Evolutionary conservation across 139 green algal genomes (phyloP), one percentile per base, ranked within the genome.

Genomic region (Chlamydomonas applanata): DNA sequence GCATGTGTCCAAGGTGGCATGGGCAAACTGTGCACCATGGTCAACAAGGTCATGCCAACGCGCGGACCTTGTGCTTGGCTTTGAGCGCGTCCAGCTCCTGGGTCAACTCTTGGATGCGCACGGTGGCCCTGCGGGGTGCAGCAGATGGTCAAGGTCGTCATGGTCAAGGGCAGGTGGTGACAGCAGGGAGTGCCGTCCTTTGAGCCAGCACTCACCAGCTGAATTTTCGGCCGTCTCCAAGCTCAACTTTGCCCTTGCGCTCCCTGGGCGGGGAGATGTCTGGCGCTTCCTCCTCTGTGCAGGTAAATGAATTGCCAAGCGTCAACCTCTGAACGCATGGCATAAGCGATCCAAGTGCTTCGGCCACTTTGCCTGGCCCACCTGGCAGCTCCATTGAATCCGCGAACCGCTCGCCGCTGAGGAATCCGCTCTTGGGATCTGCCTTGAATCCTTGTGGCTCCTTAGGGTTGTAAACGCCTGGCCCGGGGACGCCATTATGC

Each of bases 41-140:
- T 19, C 40, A 19, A 19, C 40, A 49, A 19, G 40, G 7, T 49
- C 40, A 49, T 49, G 40, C 40, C 7, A 11, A 49, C 40, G 40
- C 40, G 7, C 40, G 11, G 53, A 69, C 62, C 62, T 69, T 69
- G 32, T 46, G 62, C 62, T 52, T 69, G 32, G 34, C 33, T 13
- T 69, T 69, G 4, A 40, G 32, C 33, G 62, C 30, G 14, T 69
- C 62, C 16, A 69, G 33, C 62, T 69, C 62, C 62, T 69, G 62
- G 4, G 62, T 69, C 9, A 69, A 14, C 62, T 69, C 62, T n/a
- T 69, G 62, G 30, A 69, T 69, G 62, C 62, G 62, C 30, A 25
- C 33, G 20, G 62, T 69, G 32, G 62, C 62, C 40, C 40, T 49
- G 40, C 40, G 40, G 7, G 40, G 11, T 19, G 40, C 40, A 11